phyloP scores from a whole-genome alignment of 2,329 filamentous ascomycete species.

The Neofusicoccum kwambonambiense region DNA sequence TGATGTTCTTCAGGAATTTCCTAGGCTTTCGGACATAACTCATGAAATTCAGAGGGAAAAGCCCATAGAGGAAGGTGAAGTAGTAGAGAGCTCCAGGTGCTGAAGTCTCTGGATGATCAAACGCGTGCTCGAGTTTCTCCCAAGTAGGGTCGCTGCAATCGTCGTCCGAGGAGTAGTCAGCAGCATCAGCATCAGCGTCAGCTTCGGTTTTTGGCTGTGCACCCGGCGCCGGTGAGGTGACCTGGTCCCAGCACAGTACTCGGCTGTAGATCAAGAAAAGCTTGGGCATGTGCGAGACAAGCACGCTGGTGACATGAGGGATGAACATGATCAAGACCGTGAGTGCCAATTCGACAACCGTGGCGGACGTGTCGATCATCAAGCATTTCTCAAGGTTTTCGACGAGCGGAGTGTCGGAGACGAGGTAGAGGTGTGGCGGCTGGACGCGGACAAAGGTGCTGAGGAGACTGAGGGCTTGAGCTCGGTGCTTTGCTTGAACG shows the following conservation, averaged over 20 bases:
- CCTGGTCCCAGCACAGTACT: conserved; percentile 73
- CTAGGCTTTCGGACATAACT: conserved; percentile 82
- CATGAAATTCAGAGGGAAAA: conserved; percentile 85
- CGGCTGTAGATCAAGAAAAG: conserved; percentile 81
- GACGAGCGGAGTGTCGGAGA: conserved; percentile 71
- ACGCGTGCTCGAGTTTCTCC: conserved; percentile 63
- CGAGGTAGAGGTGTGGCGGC: conserved; percentile 74
- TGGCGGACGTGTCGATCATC: conserved; percentile 74
- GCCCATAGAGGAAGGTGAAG: conserved; percentile 78
- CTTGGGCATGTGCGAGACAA: conserved; percentile 65
- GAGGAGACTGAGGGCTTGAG: conserved; percentile 64
- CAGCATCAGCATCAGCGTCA: conserved; percentile 22
- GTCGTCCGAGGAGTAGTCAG: conserved; percentile 40
- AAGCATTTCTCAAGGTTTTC: conserved; percentile 70
- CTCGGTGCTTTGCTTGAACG: conserved; percentile 62
- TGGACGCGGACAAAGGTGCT: conserved; percentile 72
- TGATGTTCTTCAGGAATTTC: conserved; percentile 71
- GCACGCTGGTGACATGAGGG: conserved; percentile 73
- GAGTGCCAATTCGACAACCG: conserved; percentile 71
- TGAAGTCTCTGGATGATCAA: conserved; percentile 56
- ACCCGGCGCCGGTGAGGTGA: conserved; percentile 19
- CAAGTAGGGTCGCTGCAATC: conserved; percentile 47
- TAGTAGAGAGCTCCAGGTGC: conserved; percentile 70
- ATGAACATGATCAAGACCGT: conserved; percentile 78
- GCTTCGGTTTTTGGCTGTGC: conserved; percentile 28